Evolutionary conservation across 83 land plant species (phyloP).

Genomic region (Picea engelmannii): DNA sequence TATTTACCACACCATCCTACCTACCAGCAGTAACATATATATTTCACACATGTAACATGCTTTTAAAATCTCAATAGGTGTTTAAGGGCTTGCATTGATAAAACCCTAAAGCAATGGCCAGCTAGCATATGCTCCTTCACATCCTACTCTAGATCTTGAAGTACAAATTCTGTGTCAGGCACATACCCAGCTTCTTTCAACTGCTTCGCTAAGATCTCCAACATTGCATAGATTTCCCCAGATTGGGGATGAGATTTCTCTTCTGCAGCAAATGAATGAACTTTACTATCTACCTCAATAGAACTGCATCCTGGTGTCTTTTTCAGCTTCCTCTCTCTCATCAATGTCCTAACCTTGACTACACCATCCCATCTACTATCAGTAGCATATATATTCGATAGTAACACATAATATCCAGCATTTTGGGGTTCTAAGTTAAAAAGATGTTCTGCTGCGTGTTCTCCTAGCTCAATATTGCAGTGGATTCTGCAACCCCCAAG

Average conservation of each 20-base stretch:
- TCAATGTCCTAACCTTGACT: neutral
- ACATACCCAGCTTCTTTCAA: no score
- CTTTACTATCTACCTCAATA: neutral
- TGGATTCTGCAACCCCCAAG: neutral
- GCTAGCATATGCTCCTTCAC: no score
- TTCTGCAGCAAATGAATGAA: neutral
- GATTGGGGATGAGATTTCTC: neutral
- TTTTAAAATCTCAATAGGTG: no score
- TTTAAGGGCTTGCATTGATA: no score
- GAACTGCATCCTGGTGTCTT: neutral
- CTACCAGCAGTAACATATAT: no score
- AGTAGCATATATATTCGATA: neutral
- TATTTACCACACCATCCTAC: no score
- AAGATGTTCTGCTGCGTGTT: constrained; percentile 1
- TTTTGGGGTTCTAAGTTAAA: neutral
- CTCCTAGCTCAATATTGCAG: neutral
- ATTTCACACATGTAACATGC: no score
- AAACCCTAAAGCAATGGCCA: no score
- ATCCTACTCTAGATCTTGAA: no score
- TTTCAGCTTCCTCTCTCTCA: neutral
- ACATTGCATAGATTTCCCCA: no score
- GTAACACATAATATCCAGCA: constrained; percentile 3
- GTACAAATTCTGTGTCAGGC: no score
- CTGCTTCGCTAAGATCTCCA: no score
- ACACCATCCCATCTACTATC: neutral